phyloP scores from a whole-genome alignment of 1,139 yeast species.

The Candida glucosophila region DNA sequence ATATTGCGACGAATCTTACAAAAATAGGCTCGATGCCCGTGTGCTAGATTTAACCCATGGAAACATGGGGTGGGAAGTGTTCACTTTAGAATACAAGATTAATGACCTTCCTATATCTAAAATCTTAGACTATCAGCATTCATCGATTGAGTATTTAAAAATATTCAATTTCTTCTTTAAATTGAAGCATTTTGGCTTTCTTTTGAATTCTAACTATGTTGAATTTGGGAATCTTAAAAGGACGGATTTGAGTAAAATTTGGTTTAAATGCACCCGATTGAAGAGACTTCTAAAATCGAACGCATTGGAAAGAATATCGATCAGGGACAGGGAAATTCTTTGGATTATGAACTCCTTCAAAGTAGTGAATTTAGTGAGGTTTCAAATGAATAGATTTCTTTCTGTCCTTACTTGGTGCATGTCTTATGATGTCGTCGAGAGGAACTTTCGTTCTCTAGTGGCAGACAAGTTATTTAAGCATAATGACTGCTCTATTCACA shows the following conservation, averaged over 20 bases:
- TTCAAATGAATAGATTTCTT: conserved; percentile 37
- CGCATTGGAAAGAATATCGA: conserved; percentile 6
- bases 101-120: conserved; percentile 44
- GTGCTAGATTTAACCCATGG: conserved; percentile 60
- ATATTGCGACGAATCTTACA: conserved; percentile 18
- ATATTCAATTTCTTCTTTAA: conserved; percentile 85
- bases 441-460: conserved; percentile 24
- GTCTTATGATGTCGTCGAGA: conserved; percentile 41
- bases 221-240: conserved; percentile 26
- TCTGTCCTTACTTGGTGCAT: conserved; percentile 34
- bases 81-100: conserved; percentile 75
- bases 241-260: conserved; percentile 21
- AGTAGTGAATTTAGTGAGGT: conserved; percentile 36
- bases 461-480: conserved; percentile 14
- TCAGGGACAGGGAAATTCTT: conserved; percentile 14
- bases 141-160: conserved; percentile 55
- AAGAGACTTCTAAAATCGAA: conserved; percentile 5
- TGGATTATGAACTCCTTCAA: conserved; percentile 28
- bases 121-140: conserved; percentile 29
- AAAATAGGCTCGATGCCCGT: conserved; percentile 65
- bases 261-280: conserved; percentile 8
- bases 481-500: not conserved
- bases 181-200: conserved; percentile 51
- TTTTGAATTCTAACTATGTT: conserved; percentile 35
- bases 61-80: conserved; percentile 81